Percentiles rank a stretch among this genome's conserved stretches.
These are phyloP conservation scores for Xylaria grammica DNA, from an alignment of 495 filamentous ascomycete genomes.

Conservation along the genomic window DNA sequence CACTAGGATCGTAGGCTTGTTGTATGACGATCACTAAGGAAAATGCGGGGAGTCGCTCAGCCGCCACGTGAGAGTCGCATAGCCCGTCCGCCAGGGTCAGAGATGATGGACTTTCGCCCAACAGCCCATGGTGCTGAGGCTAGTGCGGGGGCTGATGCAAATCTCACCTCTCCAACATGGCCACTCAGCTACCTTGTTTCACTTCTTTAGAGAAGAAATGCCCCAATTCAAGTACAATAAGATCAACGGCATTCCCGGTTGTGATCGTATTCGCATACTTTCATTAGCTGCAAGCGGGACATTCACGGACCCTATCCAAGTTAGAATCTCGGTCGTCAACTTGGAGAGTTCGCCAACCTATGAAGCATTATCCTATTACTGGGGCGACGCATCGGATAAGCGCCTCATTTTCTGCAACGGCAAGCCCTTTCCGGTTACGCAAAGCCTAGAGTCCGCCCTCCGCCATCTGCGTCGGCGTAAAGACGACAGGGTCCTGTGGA, in stretches of 20 bases:
- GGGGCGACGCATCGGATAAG: not conserved
- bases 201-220: no score
- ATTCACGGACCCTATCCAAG: not conserved
- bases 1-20: no score
- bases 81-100: no score
- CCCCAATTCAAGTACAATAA: not conserved
- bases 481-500: not conserved
- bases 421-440: not conserved
- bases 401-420: not conserved
- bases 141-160: no score
- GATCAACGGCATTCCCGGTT: not conserved
- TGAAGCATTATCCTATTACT: constrained; percentile 2
- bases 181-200: no score
- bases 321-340: not conserved
- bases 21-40: no score
- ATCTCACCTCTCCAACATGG: no score
- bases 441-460: not conserved
- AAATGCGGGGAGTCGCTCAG: no score
- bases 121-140: no score
- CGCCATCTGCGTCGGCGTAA: not conserved
- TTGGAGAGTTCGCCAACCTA: not conserved
- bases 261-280: not conserved
- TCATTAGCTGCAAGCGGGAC: not conserved
- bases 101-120: no score
- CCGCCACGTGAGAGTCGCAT: no score